Conservation (phyloP, 2,329 filamentous ascomycete genomes). For the Moelleriella libera region DNA sequence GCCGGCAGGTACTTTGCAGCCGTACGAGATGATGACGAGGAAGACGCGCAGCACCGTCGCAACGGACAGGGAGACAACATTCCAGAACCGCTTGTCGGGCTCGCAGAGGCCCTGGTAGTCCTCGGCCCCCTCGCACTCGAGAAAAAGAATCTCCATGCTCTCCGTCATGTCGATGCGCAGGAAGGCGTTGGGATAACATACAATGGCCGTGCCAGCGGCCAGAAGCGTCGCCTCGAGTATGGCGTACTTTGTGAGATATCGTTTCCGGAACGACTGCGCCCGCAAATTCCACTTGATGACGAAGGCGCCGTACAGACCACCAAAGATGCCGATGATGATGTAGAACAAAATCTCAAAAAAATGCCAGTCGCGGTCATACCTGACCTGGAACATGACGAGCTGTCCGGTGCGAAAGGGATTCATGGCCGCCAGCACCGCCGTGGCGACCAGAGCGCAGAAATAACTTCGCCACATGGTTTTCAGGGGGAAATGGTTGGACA, state of each 20-base stretch:
- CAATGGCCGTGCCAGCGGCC: constrained; percentile 68
- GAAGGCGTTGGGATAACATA: constrained; percentile 97
- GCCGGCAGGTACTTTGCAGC: constrained; percentile 92
- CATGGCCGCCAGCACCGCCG: constrained; percentile 84
- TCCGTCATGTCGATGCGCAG: constrained; percentile 97
- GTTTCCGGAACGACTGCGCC: constrained; percentile 84
- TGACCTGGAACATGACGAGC: constrained; percentile 97
- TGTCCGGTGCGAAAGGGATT: constrained; percentile 96
- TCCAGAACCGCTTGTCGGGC: constrained; percentile 56
- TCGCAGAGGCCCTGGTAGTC: constrained; percentile 88
- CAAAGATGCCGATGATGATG: constrained; percentile 79
- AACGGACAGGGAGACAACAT: constrained; percentile 62
- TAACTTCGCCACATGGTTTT: constrained; percentile 98
- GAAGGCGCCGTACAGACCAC: constrained; percentile 87
- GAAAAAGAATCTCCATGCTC: constrained; percentile 96
- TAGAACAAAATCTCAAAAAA: constrained; percentile 95
- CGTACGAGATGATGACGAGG: constrained; percentile 89
- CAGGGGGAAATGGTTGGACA: constrained; percentile 90
- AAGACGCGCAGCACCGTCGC: constrained; percentile 72
- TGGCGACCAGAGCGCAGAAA: constrained; percentile 92
- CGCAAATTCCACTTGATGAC: constrained; percentile 97
- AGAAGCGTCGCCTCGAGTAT: constrained; percentile 77
- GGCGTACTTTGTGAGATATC: constrained; percentile 72
- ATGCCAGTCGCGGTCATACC: constrained; percentile 93
- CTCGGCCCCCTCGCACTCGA: constrained; percentile 79